Base-by-base conservation (phyloP, 169 alveolate species). In the Babesia ovata region DNA sequence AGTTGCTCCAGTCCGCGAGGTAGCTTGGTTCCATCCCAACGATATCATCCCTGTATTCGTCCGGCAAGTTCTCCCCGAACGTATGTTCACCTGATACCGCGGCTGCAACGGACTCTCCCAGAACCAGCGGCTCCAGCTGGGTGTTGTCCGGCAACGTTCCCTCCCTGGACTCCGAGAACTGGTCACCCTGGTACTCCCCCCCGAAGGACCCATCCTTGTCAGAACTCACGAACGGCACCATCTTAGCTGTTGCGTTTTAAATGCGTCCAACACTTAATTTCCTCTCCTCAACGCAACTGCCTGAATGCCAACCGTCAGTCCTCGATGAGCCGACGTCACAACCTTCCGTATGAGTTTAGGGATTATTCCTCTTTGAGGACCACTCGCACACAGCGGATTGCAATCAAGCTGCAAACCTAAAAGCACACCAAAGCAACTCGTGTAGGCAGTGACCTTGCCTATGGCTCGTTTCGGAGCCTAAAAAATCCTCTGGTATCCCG, bases 1-100 rank as follows among this genome's bases (percentile, higher is more conserved):
- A 67, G 17, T 54, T 65, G 44, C 29, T 52, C 76, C 76, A 67
- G 48, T 67, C 56, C 8, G 76, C 76, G 14, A 67, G 65, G 76
- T 67, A 67, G 54, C 76, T 53, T 33, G 76, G 76, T n/a, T 67
- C 76, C 76, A 67, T 67, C 14, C 76, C 76, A 17, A 67, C 76
- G 45, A 67, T 42, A 8, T 67, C 76, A 7, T 67, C 66, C 7
- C 33, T 50, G 58, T 53, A 67, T 8, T 63, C 26, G 54, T 13
- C 46, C 21, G 7, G 63, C 39, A 12, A 4, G 6, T 4, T 11
- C 19, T 44, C 61, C 1, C 52, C 66, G 26, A 52, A 67, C 22
- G 26, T 22, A 12, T 50, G 44, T 12, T 56, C 22, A 4, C 21
- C 17, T 36, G 53, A 0, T 46, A 12, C 60, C 12, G 22, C 66